Evolutionary conservation across 2,329 filamentous ascomycete species (phyloP).

Genomic region (Alternaria panax): DNA sequence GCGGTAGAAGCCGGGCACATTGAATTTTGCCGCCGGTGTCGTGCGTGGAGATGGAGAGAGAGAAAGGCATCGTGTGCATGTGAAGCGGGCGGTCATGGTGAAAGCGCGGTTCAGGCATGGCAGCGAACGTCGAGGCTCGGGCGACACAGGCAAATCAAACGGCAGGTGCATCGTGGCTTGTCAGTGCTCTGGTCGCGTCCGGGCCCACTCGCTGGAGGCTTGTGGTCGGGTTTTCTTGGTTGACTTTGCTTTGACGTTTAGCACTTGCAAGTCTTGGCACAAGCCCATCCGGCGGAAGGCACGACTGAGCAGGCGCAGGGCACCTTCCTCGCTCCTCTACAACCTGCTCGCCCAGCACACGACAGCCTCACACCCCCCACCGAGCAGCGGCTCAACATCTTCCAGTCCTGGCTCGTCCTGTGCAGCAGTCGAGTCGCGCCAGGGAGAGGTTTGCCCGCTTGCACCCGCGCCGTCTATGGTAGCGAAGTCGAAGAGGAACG

Average conservation of each 20-base stretch:
- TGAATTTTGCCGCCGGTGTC: background rate
- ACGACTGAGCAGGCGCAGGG: conserved; percentile 14
- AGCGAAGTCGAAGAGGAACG: conserved; percentile 55
- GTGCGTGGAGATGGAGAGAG: background rate
- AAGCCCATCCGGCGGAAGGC: conserved; percentile 17
- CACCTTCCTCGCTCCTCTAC: conserved; percentile 26
- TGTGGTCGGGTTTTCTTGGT: conserved; percentile 8
- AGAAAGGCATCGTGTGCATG: background rate
- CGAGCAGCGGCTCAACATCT: conserved; percentile 46
- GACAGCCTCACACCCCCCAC: conserved; percentile 24
- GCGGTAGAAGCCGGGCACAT: conserved; percentile 10
- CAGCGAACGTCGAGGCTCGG: background rate
- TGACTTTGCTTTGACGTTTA: conserved; percentile 19
- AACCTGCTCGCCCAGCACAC: conserved; percentile 26
- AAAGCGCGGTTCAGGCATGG: background rate
- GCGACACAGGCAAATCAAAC: background rate
- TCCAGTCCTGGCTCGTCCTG: conserved; percentile 57
- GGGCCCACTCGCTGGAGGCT: conserved; percentile 3
- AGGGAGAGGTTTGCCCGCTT: conserved; percentile 45
- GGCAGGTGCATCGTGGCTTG: background rate
- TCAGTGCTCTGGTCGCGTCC: background rate
- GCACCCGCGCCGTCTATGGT: conserved; percentile 54
- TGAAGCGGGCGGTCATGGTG: background rate
- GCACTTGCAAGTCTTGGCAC: conserved; percentile 17
- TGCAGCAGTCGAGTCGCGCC: conserved; percentile 52